Evolutionary conservation across 164 flowering plant genomes (phyloP).

Genomic region (Dillenia suffruticosa): DNA sequence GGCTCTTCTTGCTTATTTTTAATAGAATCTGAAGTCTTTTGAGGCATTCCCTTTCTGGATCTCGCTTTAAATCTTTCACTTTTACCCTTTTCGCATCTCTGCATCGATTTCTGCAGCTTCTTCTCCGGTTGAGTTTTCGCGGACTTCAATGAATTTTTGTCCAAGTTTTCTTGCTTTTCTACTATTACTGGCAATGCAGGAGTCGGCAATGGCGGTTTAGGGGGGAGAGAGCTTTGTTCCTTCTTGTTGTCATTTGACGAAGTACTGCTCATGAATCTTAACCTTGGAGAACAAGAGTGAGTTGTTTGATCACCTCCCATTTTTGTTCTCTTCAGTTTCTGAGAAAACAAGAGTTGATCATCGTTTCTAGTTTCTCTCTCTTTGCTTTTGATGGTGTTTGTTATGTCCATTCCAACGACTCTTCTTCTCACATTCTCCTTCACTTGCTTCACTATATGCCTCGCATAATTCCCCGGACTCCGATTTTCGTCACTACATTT

Average conservation of each 20-base stretch:
- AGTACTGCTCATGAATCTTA: constrained; percentile 16
- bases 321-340: constrained; percentile 12
- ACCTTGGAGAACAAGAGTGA: constrained; percentile 37
- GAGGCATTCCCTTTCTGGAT: constrained; percentile 16
- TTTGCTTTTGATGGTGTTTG: constrained; percentile 38
- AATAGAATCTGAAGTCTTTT: constrained; percentile 10
- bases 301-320: constrained; percentile 14
- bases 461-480: constrained; percentile 58
- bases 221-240: constrained; percentile 16
- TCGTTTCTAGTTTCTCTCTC: constrained; percentile 19
- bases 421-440: constrained; percentile 63
- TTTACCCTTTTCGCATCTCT: constrained; percentile 27
- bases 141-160: not conserved
- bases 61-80: constrained; percentile 23
- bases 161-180: too few relatives aligned
- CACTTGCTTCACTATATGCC: constrained; percentile 70
- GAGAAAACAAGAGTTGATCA: constrained; percentile 4
- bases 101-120: constrained; percentile 3
- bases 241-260: not conserved
- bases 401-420: constrained; percentile 59
- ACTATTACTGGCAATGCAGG: not conserved
- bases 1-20: constrained; percentile 40
- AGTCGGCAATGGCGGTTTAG: constrained; percentile 7
- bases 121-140: not conserved
- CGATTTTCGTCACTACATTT: constrained; percentile 23